A percentile compares a stretch with the other conserved stretches of the same genome.
These are phyloP conservation scores for Alternaria sp. DNA, from an alignment of 2,329 filamentous ascomycete genomes.

Conservation along the genomic window DNA sequence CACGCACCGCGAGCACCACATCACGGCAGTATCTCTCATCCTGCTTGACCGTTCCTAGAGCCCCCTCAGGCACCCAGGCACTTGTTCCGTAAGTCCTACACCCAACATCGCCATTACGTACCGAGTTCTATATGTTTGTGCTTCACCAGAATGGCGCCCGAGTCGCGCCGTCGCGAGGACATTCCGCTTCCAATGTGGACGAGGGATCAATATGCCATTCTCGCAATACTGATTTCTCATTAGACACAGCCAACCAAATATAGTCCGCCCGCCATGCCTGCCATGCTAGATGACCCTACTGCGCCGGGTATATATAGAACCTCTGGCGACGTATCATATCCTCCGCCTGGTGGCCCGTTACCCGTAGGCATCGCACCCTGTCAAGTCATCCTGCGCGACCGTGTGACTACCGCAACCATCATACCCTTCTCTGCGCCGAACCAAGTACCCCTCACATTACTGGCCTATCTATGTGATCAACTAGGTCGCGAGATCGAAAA, in stretches of 20 bases:
- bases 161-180: conserved; percentile 1
- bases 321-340: conserved; percentile 71
- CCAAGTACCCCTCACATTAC: conserved; percentile 77
- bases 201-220: conserved; percentile 1
- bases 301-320: conserved; percentile 74
- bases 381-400: conserved; percentile 82
- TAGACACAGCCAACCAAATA: not conserved
- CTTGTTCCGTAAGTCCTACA: conserved; percentile 23
- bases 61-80: conserved; percentile 20
- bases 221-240: conserved; percentile 15
- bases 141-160: conserved; percentile 4
- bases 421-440: conserved; percentile 80
- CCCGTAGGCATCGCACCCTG: conserved; percentile 74
- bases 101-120: conserved; percentile 10
- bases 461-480: conserved; percentile 81
- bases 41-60: conserved; percentile 26
- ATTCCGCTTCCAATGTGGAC: conserved; percentile 11
- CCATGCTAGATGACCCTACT: conserved; percentile 79
- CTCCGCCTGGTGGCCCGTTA: conserved; percentile 68
- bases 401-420: conserved; percentile 82
- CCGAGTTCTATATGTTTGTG: not conserved
- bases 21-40: conserved; percentile 37
- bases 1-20: conserved; percentile 27
- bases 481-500: conserved; percentile 91
- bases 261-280: conserved; percentile 67